Evolutionary conservation across 805 yeast genomes (phyloP).

Genomic region (Monosporozyma solicola): DNA sequence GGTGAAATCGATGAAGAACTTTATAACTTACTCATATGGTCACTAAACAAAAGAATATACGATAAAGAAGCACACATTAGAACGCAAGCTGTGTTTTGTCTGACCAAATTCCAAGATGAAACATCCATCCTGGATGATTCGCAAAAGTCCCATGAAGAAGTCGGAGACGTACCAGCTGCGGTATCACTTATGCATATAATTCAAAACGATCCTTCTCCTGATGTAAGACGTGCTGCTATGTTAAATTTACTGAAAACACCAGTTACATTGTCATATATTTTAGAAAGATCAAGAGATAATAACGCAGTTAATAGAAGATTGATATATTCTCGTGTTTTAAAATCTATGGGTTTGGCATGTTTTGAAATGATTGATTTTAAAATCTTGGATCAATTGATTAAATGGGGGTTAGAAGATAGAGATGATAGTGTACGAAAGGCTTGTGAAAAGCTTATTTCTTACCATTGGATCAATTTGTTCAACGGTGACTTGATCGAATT

Average conservation of each 20-base stretch:
- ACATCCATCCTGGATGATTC: constrained; percentile 25
- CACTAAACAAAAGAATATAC: constrained; percentile 52
- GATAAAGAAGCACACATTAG: constrained; percentile 75
- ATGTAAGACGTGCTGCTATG: constrained; percentile 79
- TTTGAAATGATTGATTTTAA: constrained; percentile 27
- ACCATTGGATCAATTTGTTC: constrained; percentile 61
- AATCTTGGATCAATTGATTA: constrained; percentile 56
- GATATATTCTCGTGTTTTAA: constrained; percentile 59
- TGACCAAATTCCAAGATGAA: constrained; percentile 67
- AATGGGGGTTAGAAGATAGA: constrained; percentile 85
- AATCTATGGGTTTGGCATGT: constrained; percentile 57
- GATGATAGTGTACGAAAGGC: constrained; percentile 66
- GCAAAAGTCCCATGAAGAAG: constrained; percentile 10
- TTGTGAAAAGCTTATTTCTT: constrained; percentile 59
- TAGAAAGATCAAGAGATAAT: constrained; percentile 78
- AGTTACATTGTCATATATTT: constrained; percentile 45
- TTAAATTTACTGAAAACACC: constrained; percentile 53
- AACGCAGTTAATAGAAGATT: constrained; percentile 63
- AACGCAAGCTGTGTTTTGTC: constrained; percentile 72
- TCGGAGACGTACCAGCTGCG: constrained; percentile 32
- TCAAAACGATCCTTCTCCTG: constrained; percentile 75
- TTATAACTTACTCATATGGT: constrained; percentile 51
- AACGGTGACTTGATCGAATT: constrained; percentile 65
- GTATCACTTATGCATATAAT: constrained; percentile 42
- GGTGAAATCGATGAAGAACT: constrained; percentile 69